These are phyloP conservation scores for Lophiostoma macrostomum DNA, from an alignment of 495 filamentous ascomycete genomes.

Conservation along the genomic window DNA sequence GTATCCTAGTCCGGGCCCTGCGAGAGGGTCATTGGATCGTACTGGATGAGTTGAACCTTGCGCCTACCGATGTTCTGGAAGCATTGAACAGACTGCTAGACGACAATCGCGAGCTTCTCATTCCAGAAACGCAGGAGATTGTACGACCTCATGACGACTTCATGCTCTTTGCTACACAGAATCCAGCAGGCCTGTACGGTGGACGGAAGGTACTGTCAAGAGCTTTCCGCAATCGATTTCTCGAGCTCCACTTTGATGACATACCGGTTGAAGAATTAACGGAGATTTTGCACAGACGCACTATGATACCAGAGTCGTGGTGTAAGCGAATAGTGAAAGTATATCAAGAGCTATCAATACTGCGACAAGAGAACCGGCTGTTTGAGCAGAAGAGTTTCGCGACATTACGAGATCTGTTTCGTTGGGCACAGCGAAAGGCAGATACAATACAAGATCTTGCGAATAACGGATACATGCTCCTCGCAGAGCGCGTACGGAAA, in stretches of 20 bases:
- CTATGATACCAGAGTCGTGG: constrained; percentile 85
- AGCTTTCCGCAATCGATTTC: constrained; percentile 93
- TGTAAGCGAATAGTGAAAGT: constrained; percentile 88
- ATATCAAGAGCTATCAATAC: constrained; percentile 81
- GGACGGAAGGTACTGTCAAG: constrained; percentile 89
- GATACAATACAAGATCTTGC: constrained; percentile 87
- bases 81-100: constrained; percentile 92
- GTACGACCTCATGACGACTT: constrained; percentile 90
- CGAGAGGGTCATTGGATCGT: constrained; percentile 96
- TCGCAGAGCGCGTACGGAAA: constrained; percentile 92
- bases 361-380: constrained; percentile 82
- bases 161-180: constrained; percentile 99
- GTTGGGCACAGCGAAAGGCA: constrained; percentile 87
- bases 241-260: constrained; percentile 97
- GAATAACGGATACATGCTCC: constrained; percentile 89
- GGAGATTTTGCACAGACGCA: constrained; percentile 82
- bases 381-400: constrained; percentile 99
- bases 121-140: constrained; percentile 93
- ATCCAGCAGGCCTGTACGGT: constrained; percentile 92
- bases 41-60: constrained; percentile 93
- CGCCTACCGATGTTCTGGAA: constrained; percentile 93
- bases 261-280: constrained; percentile 96
- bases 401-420: constrained; percentile 91
- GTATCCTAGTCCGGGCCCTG: constrained; percentile 87
- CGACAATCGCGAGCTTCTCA: constrained; percentile 95